Evolutionary conservation across 345 rosid genomes (phyloP), one percentile per base, ranked within the genome.

Genomic region (Eucalyptus brandiana): DNA sequence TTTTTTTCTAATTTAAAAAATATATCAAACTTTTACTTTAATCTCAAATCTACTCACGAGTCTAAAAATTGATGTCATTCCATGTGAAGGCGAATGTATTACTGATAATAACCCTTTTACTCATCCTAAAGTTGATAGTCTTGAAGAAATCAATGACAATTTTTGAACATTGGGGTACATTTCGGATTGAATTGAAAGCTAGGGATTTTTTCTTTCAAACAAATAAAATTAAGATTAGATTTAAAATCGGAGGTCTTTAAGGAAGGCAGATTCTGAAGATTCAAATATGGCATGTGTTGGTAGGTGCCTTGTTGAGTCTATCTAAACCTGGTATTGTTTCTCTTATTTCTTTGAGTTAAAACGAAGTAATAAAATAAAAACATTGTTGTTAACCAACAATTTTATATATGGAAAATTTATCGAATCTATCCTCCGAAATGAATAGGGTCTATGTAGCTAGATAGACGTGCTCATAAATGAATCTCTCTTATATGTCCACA

Each of bases 1-100:
- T 67, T 32, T 19, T 32, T 17, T 65, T 69, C n/a, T 12, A 8
- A 6, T 65, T 17, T n/a, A 2, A 65, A 32, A 69, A 32, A 69
- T 0, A 16, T 12, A 13, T 28, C 7, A 28, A 62, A 28, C 16
- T 28, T 62, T 62, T 0, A 13, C 16, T 62, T 28, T 28, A 62
- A 62, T 62, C 4, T 6, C 15, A 5, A 69, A 34, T 9, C 4
- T 69, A 2, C 0, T 3, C 4, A 0, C 1, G 0, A 72, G 4
- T 19, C 45, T 6, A 37, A 37, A 12, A 37, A 19, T 19, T 9
- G 24, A 69, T 18, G 2, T 18, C 21, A 23, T 6, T 26, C 30
- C 8, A 28, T 62, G 34, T 3, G 4, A 19, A 37, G 2, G 45
- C 11, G 0, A 37, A 9, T 1, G 26, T 4, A 12, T 18, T 19